Percentiles rank a stretch among this genome's conserved stretches.
These are phyloP conservation scores for Mortierella sp. DNA, from an alignment of 371 early-diverging fungal species.

Conservation along the genomic window DNA sequence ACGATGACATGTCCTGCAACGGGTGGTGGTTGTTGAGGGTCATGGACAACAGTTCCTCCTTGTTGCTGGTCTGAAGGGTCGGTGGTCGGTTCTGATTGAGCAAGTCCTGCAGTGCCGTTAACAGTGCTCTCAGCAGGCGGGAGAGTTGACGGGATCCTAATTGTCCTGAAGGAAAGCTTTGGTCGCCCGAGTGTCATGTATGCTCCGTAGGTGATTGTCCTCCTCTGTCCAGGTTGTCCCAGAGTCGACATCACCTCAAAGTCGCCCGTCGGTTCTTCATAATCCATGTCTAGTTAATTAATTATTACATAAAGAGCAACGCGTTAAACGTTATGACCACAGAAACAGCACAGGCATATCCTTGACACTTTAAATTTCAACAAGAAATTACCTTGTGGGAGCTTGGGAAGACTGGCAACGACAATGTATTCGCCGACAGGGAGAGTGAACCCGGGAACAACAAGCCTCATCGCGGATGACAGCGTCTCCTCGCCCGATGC, in stretches of 20 bases:
- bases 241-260: slow-evolving; percentile 33
- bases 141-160: neutral
- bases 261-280: slow-evolving; percentile 44
- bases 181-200: slow-evolving; percentile 49
- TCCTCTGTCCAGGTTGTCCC: slow-evolving; percentile 29
- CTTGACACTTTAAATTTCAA: neutral
- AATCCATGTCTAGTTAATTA: slow-evolving; percentile 25
- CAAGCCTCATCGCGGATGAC: slow-evolving; percentile 16
- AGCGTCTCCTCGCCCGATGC: slow-evolving; percentile 2
- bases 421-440: slow-evolving; percentile 54
- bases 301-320: neutral
- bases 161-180: slow-evolving; percentile 22
- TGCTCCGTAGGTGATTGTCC: slow-evolving; percentile 40
- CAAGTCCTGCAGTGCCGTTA: neutral
- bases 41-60: slow-evolving; percentile 20
- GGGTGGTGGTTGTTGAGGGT: slow-evolving; percentile 46
- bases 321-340: neutral
- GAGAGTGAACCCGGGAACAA: slow-evolving; percentile 42
- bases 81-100: neutral
- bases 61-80: slow-evolving; percentile 16
- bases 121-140: neutral
- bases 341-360: neutral
- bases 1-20: slow-evolving; percentile 13
- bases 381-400: slow-evolving; percentile 23
- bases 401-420: slow-evolving; percentile 36